Evolutionary conservation across 148 eudicot genomes (phyloP).

Genomic region (Cornus suecica): DNA sequence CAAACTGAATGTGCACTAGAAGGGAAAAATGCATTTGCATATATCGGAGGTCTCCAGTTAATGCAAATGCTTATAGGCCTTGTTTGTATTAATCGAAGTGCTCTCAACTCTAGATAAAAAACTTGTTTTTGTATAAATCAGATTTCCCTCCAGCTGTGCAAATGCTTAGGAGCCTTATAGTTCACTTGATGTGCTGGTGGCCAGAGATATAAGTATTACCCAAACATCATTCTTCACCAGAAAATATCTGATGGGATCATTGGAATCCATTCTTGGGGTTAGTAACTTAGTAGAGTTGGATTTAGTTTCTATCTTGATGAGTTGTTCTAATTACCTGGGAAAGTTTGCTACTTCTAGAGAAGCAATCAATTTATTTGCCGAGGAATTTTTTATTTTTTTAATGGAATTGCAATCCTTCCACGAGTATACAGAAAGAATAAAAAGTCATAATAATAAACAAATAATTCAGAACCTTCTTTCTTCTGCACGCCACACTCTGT

Average conservation of each 20-base stretch:
- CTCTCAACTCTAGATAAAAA: too few species aligned
- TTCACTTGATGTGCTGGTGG: neutral
- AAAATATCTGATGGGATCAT: neutral
- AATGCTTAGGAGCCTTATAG: neutral
- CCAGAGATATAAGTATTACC: neutral
- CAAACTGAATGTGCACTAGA: neutral
- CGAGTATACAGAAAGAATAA: too few species aligned
- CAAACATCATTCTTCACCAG: neutral
- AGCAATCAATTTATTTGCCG: neutral
- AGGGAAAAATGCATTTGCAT: neutral
- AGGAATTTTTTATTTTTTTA: neutral
- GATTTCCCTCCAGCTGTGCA: neutral
- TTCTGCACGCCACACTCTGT: neutral
- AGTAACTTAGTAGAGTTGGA: neutral
- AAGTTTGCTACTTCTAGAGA: too few species aligned
- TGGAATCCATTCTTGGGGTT: neutral
- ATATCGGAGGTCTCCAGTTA: neutral
- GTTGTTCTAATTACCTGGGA: neutral
- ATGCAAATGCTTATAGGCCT: neutral
- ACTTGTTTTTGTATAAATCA: neutral
- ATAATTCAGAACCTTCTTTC: neutral
- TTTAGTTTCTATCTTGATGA: neutral
- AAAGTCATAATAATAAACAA: neutral
- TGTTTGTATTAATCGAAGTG: too few species aligned
- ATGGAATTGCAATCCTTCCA: neutral